These are phyloP conservation scores for Aspergillus spinulosporus DNA, from an alignment of 2,329 filamentous ascomycete genomes.

Conservation along the genomic window DNA sequence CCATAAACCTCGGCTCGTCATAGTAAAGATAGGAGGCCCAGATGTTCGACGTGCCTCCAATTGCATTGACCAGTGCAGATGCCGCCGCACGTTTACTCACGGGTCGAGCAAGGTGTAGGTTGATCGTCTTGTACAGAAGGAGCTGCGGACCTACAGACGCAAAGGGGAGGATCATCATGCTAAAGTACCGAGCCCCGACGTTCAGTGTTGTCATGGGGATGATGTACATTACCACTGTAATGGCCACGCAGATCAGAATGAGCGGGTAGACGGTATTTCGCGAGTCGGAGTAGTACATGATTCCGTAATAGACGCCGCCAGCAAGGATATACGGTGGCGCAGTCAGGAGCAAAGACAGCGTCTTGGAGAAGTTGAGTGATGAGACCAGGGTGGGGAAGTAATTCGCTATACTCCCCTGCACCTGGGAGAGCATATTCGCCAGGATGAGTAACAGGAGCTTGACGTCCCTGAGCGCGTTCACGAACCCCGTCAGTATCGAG, in stretches of 20 bases:
- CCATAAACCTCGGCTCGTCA: constrained; percentile 37
- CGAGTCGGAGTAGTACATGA: constrained; percentile 41
- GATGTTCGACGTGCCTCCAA: constrained; percentile 29
- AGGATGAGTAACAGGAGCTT: constrained; percentile 42
- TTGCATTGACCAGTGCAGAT: constrained; percentile 43
- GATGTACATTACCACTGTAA: constrained; percentile 40
- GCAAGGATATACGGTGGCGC: constrained; percentile 50
- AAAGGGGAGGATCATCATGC: constrained; percentile 46
- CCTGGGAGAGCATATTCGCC: constrained; percentile 44
- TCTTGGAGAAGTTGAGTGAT: constrained; percentile 29
- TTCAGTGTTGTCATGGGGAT: constrained; percentile 42
- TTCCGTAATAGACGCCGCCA: constrained; percentile 36
- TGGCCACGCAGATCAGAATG: constrained; percentile 38
- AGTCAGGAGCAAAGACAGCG: constrained; percentile 49
- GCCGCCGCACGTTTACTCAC: constrained; percentile 46
- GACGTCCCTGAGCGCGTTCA: constrained; percentile 35
- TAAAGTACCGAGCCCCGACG: constrained; percentile 44
- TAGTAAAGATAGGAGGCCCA: constrained; percentile 30
- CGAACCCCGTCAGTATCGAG: constrained; percentile 26
- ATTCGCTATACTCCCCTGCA: constrained; percentile 35
- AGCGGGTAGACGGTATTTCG: constrained; percentile 39
- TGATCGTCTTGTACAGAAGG: constrained; percentile 46
- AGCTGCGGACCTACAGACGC: constrained; percentile 44
- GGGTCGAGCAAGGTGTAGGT: constrained; percentile 45
- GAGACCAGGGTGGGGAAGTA: constrained; percentile 30